A percentile compares a stretch with the other conserved stretches of the same genome.
These are phyloP conservation scores for Fusarium nurragi DNA, from an alignment of 2,329 filamentous ascomycete genomes.

Conservation along the genomic window DNA sequence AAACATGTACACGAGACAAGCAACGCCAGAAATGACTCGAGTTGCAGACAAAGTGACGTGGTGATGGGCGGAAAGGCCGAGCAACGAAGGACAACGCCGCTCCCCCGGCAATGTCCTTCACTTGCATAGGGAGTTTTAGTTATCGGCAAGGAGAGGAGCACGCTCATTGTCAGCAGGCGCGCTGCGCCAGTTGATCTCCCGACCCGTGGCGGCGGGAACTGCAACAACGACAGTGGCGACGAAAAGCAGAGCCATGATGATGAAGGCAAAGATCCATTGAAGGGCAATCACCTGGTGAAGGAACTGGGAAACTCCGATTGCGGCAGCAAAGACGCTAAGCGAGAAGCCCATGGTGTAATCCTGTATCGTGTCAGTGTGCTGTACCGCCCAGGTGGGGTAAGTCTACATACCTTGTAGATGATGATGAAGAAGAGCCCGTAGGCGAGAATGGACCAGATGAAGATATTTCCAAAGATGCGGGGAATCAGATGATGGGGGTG, in stretches of 20 bases:
- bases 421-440: constrained; percentile 82
- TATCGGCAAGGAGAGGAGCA: constrained; percentile 68
- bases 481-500: constrained; percentile 72
- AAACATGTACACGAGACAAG: constrained; percentile 7
- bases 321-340: constrained; percentile 75
- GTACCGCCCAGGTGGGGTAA: background rate
- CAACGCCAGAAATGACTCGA: constrained; percentile 1
- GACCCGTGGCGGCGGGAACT: constrained; percentile 70
- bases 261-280: constrained; percentile 93
- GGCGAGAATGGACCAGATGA: constrained; percentile 83
- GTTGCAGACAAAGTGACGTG: background rate
- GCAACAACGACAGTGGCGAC: constrained; percentile 72
- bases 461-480: constrained; percentile 85
- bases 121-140: constrained; percentile 29
- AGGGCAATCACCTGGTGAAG: constrained; percentile 76
- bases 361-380: constrained; percentile 46
- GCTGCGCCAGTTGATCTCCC: constrained; percentile 60
- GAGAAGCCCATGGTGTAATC: constrained; percentile 82
- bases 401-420: constrained; percentile 69
- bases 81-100: background rate
- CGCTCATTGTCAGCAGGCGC: constrained; percentile 63
- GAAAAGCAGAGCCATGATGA: constrained; percentile 81
- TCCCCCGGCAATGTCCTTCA: background rate
- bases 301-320: constrained; percentile 83
- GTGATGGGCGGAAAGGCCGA: background rate